Percentiles rank a stretch among this genome's conserved stretches.
Conservation (phyloP, 495 filamentous ascomycete genomes). For the Schizothecium vesticola region DNA sequence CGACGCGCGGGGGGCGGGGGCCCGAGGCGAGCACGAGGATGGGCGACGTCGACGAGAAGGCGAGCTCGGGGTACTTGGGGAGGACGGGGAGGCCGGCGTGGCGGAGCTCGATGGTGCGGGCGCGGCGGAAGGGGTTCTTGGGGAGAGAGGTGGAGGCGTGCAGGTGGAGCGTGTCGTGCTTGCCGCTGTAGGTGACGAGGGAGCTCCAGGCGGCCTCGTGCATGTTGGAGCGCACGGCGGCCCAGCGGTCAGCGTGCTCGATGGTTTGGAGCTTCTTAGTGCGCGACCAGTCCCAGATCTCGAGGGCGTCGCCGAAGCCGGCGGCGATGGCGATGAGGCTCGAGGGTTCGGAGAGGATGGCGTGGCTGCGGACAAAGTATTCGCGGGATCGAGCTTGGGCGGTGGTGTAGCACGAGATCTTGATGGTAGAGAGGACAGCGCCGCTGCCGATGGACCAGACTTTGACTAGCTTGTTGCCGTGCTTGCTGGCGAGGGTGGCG, state of each 20-base stretch:
- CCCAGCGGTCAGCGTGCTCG: slow-evolving; percentile 33
- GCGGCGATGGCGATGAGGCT: slow-evolving; percentile 31
- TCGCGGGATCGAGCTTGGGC: slow-evolving; percentile 32
- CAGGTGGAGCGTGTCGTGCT: slow-evolving; percentile 44
- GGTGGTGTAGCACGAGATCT: slow-evolving; percentile 31
- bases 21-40: slow-evolving; percentile 32
- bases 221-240: slow-evolving; percentile 28
- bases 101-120: slow-evolving; percentile 61
- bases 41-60: slow-evolving; percentile 31
- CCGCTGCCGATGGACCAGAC: slow-evolving; percentile 32
- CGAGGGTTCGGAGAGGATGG: slow-evolving; percentile 31
- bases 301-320: slow-evolving; percentile 31
- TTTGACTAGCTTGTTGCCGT: slow-evolving; percentile 35
- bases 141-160: slow-evolving; percentile 59
- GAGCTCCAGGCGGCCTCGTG: slow-evolving; percentile 28
- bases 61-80: slow-evolving; percentile 34
- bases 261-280: slow-evolving; percentile 33
- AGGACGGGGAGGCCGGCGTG: slow-evolving; percentile 28
- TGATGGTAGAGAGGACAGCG: slow-evolving; percentile 26
- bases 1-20: slow-evolving; percentile 28
- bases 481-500: slow-evolving; percentile 18
- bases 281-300: slow-evolving; percentile 35
- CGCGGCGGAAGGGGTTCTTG: slow-evolving; percentile 63
- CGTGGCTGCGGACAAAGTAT: slow-evolving; percentile 36
- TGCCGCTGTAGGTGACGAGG: slow-evolving; percentile 27